These are phyloP conservation scores for Tylopilus felleus DNA, from an alignment of 768 basidiomycete genomes.

Conservation along the genomic window DNA sequence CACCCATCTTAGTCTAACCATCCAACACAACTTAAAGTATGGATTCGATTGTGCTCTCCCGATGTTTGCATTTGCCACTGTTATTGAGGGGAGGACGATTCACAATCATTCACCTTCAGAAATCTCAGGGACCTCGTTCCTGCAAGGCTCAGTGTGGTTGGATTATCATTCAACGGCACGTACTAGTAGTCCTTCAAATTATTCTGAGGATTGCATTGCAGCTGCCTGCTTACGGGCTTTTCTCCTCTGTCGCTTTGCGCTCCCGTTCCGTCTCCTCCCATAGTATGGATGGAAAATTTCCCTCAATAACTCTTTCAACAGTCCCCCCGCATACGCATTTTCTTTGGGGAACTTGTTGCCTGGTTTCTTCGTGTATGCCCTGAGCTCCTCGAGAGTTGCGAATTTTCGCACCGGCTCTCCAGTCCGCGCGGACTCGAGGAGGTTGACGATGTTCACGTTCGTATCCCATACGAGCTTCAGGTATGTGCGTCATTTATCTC, in stretches of 20 bases:
- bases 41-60: too few relatives aligned
- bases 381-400: conserved; percentile 21
- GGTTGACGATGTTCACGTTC: conserved; percentile 36
- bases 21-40: too few relatives aligned
- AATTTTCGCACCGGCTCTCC: conserved; percentile 24
- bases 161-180: background rate
- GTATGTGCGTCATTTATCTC: background rate
- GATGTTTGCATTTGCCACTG: too few relatives aligned
- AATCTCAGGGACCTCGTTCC: too few relatives aligned
- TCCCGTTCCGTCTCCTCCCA: conserved; percentile 20
- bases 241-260: conserved; percentile 13
- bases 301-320: conserved; percentile 31
- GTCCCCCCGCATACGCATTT: conserved; percentile 26
- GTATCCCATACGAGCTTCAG: conserved; percentile 23
- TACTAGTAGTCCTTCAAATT: background rate
- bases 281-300: conserved; percentile 20
- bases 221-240: conserved; percentile 11
- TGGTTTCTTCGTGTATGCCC: conserved; percentile 20
- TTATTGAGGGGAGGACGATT: too few relatives aligned
- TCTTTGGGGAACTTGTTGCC: conserved; percentile 29
- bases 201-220: background rate
- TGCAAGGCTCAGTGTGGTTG: too few relatives aligned
- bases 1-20: too few relatives aligned
- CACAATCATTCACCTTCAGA: too few relatives aligned
- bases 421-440: conserved; percentile 20